Base-by-base conservation (phyloP, 2,329 filamentous ascomycete species). In the Trichoderma arundinaceum region DNA sequence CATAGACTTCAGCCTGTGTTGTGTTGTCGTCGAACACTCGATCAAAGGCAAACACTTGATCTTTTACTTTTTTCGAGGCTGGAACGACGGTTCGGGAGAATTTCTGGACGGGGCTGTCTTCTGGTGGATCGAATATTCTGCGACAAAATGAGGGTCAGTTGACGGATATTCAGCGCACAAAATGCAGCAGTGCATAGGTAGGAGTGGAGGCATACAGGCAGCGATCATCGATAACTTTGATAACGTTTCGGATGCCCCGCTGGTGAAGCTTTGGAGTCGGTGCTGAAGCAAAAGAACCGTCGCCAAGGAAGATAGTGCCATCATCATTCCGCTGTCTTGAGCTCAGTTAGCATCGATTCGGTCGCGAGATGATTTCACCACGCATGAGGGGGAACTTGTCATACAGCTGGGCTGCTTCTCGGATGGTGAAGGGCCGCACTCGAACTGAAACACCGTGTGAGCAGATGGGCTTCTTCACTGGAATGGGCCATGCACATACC, bases 11-110 rank as follows among this genome's bases (percentile, higher is more conserved):
- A 66, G 87, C 90, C 74, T 99, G 95, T 7, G 90, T 89, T 17
- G 92, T 92, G 75, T 94, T 97, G 67, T 98, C 94, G 83, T 99
- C 95, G 78, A 99, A 98, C 69, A 99, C 92, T 65, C 92, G 86
- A 79, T 99, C 95, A 80, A 99, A 99, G 59, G 90, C 94, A 73
- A 99, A 99, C 4, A 95, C 95, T 77, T 97, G 94, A 76, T 99
- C 96, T 77, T 99, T 99, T 73, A 95, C 92, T 71, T 93, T 91
- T 79, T 96, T 98, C 64, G 94, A 93, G 62, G 88, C 86, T 1
- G 90, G 89, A 9, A 96, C 86, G 10, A 96, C 90, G 2, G 90
- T 92, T 75, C 89, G 86, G 35, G 91, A 90, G 77, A 97, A 96
- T 71, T 90, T 90, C 68, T 96, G 92, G 8, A 98, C 89, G 0